Evolutionary conservation across 495 filamentous ascomycete species (phyloP), one percentile per base, ranked within the genome.

Genomic region (Talaromyces ruber): DNA sequence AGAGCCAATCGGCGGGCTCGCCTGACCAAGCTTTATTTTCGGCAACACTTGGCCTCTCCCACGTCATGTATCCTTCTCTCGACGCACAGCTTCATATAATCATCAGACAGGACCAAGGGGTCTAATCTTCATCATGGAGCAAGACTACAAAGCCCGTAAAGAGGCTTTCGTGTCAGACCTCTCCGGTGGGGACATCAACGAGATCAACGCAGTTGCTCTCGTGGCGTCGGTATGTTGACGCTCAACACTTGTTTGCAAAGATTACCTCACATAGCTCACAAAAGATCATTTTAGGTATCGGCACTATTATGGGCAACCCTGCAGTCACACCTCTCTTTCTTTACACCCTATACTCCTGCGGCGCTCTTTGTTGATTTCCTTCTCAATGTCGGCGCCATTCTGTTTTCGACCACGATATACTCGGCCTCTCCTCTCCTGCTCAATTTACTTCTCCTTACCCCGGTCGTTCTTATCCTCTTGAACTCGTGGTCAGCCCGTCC

Each of bases 101-200:
- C 22, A 55, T n/a, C 7, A 16, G 25, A 39, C 32, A 11, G 28
- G 37, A 26, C 37, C 32, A 43, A 12, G 2, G 7, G 22, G 47
- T 34, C 59, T 61, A 3, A 45, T 32, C 12, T 6, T 56, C 47
- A 72, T 50, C 22, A 86, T 86, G 84, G 81, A 82, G 52, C 72
- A 77, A 28, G 86, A 79, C 73, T 93, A 96, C 76, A 99, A 98
- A 77, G 82, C 86, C 58, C 81, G 86, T 57, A 99, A 98, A 72
- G 92, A 96, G 80, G 91, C 90, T 61, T 97, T 96, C 69, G 94
- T 99, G 66, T 97, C 93, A 21, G 89, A 91, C 70, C 85, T 96
- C 32, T 85, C 87, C n/a, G 94, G 94, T 39, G 91, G 93, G 43
- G 79, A 82, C 14, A 87, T 97, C 54, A 70, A 76, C 28, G 94